Evolutionary conservation across 108 stramenopile species (phyloP), one percentile per base, ranked within the genome.

Genomic region (Cyclotella atomus): DNA sequence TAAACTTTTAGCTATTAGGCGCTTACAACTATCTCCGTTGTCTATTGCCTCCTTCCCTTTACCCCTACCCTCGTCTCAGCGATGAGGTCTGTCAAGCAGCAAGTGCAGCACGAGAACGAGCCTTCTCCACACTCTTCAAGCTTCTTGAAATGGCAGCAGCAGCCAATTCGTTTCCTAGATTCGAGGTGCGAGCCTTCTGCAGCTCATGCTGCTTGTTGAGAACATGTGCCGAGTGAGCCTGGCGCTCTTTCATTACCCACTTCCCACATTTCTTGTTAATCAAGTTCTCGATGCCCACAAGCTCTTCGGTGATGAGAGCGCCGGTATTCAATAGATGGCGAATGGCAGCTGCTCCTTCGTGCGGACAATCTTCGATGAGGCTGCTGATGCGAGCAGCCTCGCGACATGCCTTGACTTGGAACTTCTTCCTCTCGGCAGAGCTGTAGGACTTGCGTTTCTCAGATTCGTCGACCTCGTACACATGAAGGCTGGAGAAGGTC

Each of bases 91-190:
- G n/a, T n/a, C 19, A 59, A n/a, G 57, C 57, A 6, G 57, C 57
- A 14, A 59, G 20, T 2, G 57, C 57, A 2, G 57, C 57, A 19
- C 57, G 57, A 30, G 24, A 35, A 0, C 57, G 12, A 32, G 57
- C 57, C 33, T 33, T 59, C 12, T 59, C 19, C 15, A 19, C 57
- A 33, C 57, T 59, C 57, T 59, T 59, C 57, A 59, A 32, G 33
- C 57, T 59, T 33, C 33, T 6, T 14, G 33, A 10, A 7, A 16
- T 32, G 15, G 57, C 33, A 33, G 33, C 29, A n/a, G 30, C 57
- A 0, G 57, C 57, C 29, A 59, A 30, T 32, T 59, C 33, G 2
- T 59, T 14, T n/a, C 1, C 57, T 2, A 23, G 10, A 52, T 59
- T 15, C 30, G 24, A n/a, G n/a, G 14, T 12, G 33, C 33, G 30